These are phyloP conservation scores for Boletus bicolor DNA, from an alignment of 768 basidiomycete species.

Conservation along the genomic window DNA sequence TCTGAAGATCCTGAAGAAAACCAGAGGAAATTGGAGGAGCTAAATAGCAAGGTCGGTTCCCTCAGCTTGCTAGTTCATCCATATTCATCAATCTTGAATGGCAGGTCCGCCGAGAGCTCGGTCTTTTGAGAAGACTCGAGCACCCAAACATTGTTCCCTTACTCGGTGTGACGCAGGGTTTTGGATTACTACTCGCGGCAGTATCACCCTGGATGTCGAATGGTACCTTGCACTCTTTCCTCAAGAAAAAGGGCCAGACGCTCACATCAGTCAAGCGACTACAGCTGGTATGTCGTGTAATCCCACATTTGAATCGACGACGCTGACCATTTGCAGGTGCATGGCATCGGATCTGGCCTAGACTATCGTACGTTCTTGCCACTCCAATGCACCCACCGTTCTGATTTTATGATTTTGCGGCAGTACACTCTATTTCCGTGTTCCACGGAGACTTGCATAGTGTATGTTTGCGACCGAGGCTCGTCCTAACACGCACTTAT, in stretches of 20 bases:
- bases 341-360: background rate
- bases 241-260: background rate
- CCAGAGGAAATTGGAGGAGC: too few relatives aligned
- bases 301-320: background rate
- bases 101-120: background rate
- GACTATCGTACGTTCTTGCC: background rate
- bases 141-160: background rate
- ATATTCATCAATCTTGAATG: background rate
- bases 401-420: background rate
- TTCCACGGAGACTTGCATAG: background rate
- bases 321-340: background rate
- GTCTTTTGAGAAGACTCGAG: slow-evolving; percentile 4
- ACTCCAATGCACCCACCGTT: too few relatives aligned
- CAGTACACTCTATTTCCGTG: background rate
- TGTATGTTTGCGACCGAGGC: background rate
- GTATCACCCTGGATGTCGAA: slow-evolving; percentile 1
- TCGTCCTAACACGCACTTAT: background rate
- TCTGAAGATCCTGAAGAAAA: background rate
- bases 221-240: background rate
- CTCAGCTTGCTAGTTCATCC: too few relatives aligned
- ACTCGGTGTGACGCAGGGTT: background rate
- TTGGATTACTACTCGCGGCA: background rate
- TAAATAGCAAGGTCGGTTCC: too few relatives aligned
- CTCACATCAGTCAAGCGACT: background rate
- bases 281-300: background rate